phyloP scores from a whole-genome alignment of 2,329 filamentous ascomycete species.

The Penicillium sp. region DNA sequence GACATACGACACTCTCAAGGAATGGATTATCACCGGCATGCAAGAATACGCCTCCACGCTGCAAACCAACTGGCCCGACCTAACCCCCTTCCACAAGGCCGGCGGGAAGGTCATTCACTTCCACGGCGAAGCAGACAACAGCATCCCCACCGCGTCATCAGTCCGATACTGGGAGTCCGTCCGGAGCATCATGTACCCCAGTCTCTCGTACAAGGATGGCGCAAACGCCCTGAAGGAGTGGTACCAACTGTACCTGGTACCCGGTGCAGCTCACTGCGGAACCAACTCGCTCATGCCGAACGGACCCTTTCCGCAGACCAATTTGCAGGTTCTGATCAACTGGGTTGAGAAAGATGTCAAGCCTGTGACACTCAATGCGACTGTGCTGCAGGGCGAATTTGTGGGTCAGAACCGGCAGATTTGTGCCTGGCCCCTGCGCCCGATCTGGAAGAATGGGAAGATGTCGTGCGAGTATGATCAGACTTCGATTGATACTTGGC shows the following conservation, averaged over 20 bases:
- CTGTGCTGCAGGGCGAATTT: constrained; percentile 28
- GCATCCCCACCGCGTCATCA: constrained; percentile 56
- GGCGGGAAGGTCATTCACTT: constrained; percentile 61
- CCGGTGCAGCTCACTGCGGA: constrained; percentile 56
- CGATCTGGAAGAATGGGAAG: constrained; percentile 22
- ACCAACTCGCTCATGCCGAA: constrained; percentile 47
- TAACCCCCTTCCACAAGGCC: constrained; percentile 51
- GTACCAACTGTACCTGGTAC: constrained; percentile 58
- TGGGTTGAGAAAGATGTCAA: constrained; percentile 55
- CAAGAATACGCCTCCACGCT: constrained; percentile 53
- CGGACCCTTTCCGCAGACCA: constrained; percentile 49
- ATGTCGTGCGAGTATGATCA: constrained; percentile 22
- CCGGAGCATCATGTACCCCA: constrained; percentile 52
- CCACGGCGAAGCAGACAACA: constrained; percentile 59
- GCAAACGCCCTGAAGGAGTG: constrained; percentile 51
- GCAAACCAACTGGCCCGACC: constrained; percentile 57
- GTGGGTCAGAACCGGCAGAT: constrained; percentile 26
- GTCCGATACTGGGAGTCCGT: constrained; percentile 60
- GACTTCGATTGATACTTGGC: constrained; percentile 18
- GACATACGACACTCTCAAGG: constrained; percentile 59
- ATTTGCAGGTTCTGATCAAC: constrained; percentile 50
- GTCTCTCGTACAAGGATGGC: constrained; percentile 44
- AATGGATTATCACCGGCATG: constrained; percentile 55
- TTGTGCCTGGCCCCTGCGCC: constrained; percentile 31
- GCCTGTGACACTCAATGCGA: constrained; percentile 48